Evolutionary conservation across 106 monocot genomes (phyloP), one percentile per base, ranked within the genome.

Genomic region (Apostasia ramifera): DNA sequence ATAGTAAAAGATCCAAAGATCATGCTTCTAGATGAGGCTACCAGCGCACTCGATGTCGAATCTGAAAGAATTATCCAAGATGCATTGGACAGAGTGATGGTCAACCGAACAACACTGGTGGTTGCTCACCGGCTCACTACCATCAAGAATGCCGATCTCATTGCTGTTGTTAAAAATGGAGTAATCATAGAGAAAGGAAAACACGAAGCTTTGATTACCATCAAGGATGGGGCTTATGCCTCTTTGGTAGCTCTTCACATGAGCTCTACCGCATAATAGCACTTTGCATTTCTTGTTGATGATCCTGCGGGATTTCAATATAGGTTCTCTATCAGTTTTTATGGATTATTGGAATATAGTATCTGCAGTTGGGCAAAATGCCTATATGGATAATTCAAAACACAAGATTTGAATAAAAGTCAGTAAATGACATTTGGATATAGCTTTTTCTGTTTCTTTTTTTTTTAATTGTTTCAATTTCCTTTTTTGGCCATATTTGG

Each of bases 171-270:
- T 2, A 68, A 75, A 37, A 52, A 75, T 61, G 75, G 75, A 5
- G 26, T 52, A 9, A 68, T 75, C 44, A 59, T 51, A 49, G 78
- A 78, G 71, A 71, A 72, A n/a, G 78, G 78, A 50, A 67, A 72
- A 14, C 78, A 78, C 52, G 66, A 78, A 1, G 43, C 10, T 1
- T 44, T 78, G 59, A 64, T 71, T 6, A 63, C 14, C 3, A 66
- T 57, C 0, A 78, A 59, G 15, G 68, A 75, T 60, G 75, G 75
- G 2, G 57, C 40, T 59, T 74, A 74, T 67, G 56, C 66, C 15
- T 46, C 74, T 6, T 14, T 74, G 8, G 66, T 67, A 13, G 67
- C 66, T 40, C 2, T 67, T 50, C 58, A 74, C 8, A 53, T 52
- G 15, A 26, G 54, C 38, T 46, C 51, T 37, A 0, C 51, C 6